A percentile compares a stretch with the other conserved stretches of the same genome.
Conservation (phyloP, 2,329 filamentous ascomycete species). For the Calonectria honghensis region DNA sequence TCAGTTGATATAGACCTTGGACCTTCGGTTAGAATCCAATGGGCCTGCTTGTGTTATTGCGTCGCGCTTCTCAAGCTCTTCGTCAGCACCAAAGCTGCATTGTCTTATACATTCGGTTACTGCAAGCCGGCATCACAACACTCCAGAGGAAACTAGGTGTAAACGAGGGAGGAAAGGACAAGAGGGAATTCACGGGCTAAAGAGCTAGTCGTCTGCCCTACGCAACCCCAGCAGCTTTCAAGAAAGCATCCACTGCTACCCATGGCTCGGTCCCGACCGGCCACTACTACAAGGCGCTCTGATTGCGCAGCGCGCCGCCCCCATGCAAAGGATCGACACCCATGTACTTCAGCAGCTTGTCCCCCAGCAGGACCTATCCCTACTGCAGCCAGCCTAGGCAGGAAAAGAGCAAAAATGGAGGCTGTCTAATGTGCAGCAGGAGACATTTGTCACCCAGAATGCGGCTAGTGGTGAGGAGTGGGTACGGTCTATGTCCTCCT, state of each 20-base stretch:
- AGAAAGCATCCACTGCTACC: slow-evolving; percentile 13
- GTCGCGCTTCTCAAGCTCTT: neutral
- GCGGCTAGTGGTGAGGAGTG: slow-evolving; percentile 9
- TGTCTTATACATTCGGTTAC: slow-evolving; percentile 2
- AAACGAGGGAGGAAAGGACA: neutral
- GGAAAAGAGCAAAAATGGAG: neutral
- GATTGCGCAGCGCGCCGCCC: slow-evolving; percentile 13
- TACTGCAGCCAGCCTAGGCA: slow-evolving; percentile 5
- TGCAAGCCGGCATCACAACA: neutral
- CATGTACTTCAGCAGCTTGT: slow-evolving; percentile 13
- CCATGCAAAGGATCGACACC: slow-evolving; percentile 12
- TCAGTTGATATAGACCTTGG: neutral
- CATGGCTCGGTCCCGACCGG: slow-evolving; percentile 16
- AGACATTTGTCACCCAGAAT: slow-evolving; percentile 1
- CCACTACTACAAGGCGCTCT: neutral
- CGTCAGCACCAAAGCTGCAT: neutral
- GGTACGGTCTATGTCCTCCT: neutral
- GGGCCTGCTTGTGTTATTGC: neutral
- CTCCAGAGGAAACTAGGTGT: neutral
- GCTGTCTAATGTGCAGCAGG: neutral
- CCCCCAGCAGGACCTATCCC: neutral
- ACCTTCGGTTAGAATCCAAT: neutral
- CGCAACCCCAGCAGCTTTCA: slow-evolving; percentile 10
- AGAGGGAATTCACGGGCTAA: slow-evolving; percentile 19
- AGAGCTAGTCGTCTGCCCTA: slow-evolving; percentile 8